Evolutionary conservation across 371 early-diverging fungal genomes (phyloP).

Genomic region (Actinomortierella wolfii): DNA sequence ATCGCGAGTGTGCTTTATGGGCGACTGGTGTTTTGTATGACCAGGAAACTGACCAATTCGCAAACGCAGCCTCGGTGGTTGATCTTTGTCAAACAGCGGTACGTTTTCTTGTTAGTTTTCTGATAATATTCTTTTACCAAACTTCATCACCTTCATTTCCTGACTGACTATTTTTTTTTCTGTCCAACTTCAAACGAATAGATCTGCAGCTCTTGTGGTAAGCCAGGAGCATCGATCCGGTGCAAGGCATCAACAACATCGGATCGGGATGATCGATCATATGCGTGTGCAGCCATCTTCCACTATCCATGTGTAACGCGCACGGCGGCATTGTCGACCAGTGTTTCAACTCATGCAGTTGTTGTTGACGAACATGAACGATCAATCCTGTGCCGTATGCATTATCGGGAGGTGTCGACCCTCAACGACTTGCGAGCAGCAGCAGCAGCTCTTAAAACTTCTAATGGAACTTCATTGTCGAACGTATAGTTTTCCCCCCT

Average conservation of each 20-base stretch:
- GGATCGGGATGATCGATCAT: background rate
- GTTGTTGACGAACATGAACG: constrained; percentile 15
- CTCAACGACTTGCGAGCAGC: constrained; percentile 17
- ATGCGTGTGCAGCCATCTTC: constrained; percentile 16
- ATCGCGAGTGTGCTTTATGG: constrained; percentile 20
- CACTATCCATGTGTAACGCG: constrained; percentile 12
- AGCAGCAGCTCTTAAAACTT: constrained; percentile 10
- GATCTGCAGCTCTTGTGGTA: constrained; percentile 15
- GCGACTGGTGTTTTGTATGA: constrained; percentile 13
- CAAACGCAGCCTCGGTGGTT: constrained; percentile 1
- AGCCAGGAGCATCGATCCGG: constrained; percentile 17
- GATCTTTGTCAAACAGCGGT: constrained; percentile 6
- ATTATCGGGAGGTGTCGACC: constrained; percentile 22
- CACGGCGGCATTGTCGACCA: background rate
- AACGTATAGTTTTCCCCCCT: too few relatives aligned
- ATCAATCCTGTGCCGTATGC: constrained; percentile 20
- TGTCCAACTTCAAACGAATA: background rate
- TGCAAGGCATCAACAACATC: constrained; percentile 15
- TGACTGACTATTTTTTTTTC: too few relatives aligned
- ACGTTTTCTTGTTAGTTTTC: constrained; percentile 1
- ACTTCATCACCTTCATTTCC: too few relatives aligned
- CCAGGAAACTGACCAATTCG: constrained; percentile 3
- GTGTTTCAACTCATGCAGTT: constrained; percentile 1
- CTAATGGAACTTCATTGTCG: too few relatives aligned
- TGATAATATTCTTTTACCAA: too few relatives aligned